These are phyloP conservation scores for Chlorella sp. DNA, from an alignment of 139 green algal species.

Conservation along the genomic window DNA sequence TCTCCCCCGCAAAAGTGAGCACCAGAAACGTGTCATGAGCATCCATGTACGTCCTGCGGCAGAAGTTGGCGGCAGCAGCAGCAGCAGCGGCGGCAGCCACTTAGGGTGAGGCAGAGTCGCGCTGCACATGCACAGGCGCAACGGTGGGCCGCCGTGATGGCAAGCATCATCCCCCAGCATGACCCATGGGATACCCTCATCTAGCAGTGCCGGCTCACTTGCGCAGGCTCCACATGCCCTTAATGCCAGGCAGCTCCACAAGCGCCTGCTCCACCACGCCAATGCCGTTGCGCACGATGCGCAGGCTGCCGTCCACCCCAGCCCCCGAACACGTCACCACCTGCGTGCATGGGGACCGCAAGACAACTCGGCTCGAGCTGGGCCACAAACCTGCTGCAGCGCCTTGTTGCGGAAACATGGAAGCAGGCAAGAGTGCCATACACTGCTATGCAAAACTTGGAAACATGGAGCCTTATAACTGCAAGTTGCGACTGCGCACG, in stretches of 20 bases:
- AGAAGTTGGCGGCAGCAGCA: not conserved
- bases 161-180: too few relatives aligned
- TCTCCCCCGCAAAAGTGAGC: conserved; percentile 93
- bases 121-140: too few relatives aligned
- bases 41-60: conserved; percentile 45
- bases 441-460: too few relatives aligned
- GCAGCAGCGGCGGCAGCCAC: too few relatives aligned
- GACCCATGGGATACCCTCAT: too few relatives aligned
- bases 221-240: conserved; percentile 93
- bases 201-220: conserved; percentile 20
- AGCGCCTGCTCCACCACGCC: conserved; percentile 92
- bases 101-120: too few relatives aligned
- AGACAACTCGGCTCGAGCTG: too few relatives aligned
- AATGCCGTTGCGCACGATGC: conserved; percentile 97
- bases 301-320: conserved; percentile 79
- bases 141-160: too few relatives aligned
- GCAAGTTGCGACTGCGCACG: not conserved
- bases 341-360: conserved; percentile 47
- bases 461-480: too few relatives aligned
- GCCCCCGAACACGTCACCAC: conserved; percentile 92
- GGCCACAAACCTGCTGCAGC: too few relatives aligned
- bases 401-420: too few relatives aligned
- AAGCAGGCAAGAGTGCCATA: too few relatives aligned
- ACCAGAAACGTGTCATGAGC: conserved; percentile 89
- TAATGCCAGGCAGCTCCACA: conserved; percentile 81